These are phyloP conservation scores for Stropharia rugosoannulata DNA, from an alignment of 768 basidiomycete genomes.

Conservation along the genomic window DNA sequence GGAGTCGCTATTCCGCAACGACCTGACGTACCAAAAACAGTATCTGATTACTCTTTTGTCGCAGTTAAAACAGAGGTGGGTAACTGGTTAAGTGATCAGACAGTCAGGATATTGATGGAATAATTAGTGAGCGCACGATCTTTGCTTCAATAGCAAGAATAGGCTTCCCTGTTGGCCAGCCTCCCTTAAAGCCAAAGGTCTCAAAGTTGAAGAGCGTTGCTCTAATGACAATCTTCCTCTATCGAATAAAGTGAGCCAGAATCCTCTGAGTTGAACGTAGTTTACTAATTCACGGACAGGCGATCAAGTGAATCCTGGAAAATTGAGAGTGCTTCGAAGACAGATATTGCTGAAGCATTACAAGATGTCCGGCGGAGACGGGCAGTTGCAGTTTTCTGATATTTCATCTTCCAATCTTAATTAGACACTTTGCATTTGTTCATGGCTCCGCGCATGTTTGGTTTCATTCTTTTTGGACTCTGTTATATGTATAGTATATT, in stretches of 20 bases:
- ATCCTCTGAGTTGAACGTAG: background rate
- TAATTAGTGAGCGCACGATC: constrained; percentile 43
- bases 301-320: constrained; percentile 63
- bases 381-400: constrained; percentile 19
- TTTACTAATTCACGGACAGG: constrained; percentile 34
- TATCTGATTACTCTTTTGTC: constrained; percentile 79
- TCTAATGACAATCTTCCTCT: constrained; percentile 61
- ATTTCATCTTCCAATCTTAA: background rate
- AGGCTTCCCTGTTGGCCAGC: constrained; percentile 56
- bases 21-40: constrained; percentile 82
- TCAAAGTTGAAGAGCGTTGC: constrained; percentile 58
- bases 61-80: constrained; percentile 70
- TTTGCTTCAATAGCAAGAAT: constrained; percentile 74
- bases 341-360: constrained; percentile 62
- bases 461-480: constrained; percentile 6
- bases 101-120: background rate
- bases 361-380: constrained; percentile 67
- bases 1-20: constrained; percentile 76
- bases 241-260: constrained; percentile 56
- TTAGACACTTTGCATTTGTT: constrained; percentile 3
- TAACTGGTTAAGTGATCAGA: background rate
- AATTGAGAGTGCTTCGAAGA: constrained; percentile 57
- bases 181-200: constrained; percentile 33
- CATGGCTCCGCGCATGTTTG: background rate
- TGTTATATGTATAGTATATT: constrained; percentile 11